These are phyloP conservation scores for Penicillium bovifimosum DNA, from an alignment of 495 filamentous ascomycete species.

Conservation along the genomic window DNA sequence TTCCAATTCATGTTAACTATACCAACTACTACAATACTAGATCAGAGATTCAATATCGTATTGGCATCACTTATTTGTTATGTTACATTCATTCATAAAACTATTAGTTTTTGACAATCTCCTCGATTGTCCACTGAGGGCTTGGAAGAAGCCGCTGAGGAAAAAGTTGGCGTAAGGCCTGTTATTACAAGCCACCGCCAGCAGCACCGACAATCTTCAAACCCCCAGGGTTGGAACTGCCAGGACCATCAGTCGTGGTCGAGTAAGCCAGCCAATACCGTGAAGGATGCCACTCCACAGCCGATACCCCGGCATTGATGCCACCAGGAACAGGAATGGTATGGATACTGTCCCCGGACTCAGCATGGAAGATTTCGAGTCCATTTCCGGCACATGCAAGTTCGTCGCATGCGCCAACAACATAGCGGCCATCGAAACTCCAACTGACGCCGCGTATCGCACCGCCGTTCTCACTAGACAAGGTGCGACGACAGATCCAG, in stretches of 20 bases:
- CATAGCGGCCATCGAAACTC: conserved; percentile 83
- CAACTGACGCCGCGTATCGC: conserved; percentile 82
- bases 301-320: conserved; percentile 45
- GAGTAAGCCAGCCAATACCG: conserved; percentile 88
- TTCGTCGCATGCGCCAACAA: conserved; percentile 83
- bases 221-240: conserved; percentile 62
- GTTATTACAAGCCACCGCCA: conserved; percentile 29
- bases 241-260: conserved; percentile 69
- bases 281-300: conserved; percentile 86
- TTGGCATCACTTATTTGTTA: background rate
- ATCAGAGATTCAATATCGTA: background rate
- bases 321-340: conserved; percentile 63
- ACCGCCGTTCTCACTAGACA: conserved; percentile 65
- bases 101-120: background rate
- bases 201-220: conserved; percentile 75
- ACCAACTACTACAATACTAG: background rate
- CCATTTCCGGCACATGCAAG: conserved; percentile 44
- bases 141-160: too few relatives aligned
- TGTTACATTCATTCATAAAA: conserved; percentile 4
- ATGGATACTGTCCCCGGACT: conserved; percentile 81
- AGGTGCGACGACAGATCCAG: conserved; percentile 81
- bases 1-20: background rate
- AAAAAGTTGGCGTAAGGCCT: background rate
- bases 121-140: background rate
- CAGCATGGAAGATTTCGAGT: conserved; percentile 72